A percentile compares a stretch with the other conserved stretches of the same genome.
These are phyloP conservation scores for Vigna radiata DNA, from an alignment of 306 rosid species.

Conservation along the genomic window DNA sequence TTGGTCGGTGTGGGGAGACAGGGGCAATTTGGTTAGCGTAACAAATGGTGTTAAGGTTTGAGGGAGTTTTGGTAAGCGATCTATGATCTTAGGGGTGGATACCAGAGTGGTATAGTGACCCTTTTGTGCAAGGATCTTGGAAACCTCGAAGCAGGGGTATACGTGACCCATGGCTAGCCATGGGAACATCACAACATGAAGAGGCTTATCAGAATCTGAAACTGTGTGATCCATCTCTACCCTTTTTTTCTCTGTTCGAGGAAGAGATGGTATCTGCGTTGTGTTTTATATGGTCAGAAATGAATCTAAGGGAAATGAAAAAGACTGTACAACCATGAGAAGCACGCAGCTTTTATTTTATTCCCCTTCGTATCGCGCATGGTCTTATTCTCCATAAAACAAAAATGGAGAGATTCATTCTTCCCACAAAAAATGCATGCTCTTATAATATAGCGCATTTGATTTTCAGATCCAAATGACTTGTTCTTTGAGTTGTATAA, in stretches of 20 bases:
- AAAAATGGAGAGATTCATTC: neutral
- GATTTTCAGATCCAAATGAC: conserved; percentile 21
- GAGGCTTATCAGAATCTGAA: conserved; percentile 36
- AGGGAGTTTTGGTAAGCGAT: conserved; percentile 60
- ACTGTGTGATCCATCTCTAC: conserved; percentile 15
- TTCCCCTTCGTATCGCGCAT: too few relatives aligned
- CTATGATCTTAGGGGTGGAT: conserved; percentile 61
- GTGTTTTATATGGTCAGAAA: neutral
- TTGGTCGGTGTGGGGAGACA: conserved; percentile 41
- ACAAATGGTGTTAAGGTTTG: conserved; percentile 40
- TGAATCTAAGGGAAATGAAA: neutral
- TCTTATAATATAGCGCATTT: neutral
- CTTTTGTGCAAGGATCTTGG: conserved; percentile 64
- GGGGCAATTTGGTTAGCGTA: conserved; percentile 50
- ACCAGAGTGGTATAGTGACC: conserved; percentile 55
- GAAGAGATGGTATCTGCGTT: neutral
- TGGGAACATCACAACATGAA: conserved; percentile 67
- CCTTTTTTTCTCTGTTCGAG: neutral
- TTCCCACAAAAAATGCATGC: neutral
- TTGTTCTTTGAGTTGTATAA: neutral
- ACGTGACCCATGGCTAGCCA: conserved; percentile 75
- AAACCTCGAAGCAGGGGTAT: conserved; percentile 55
- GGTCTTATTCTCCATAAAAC: too few relatives aligned
- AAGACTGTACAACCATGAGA: neutral
- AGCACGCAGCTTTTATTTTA: conserved; percentile 11